phyloP scores from a whole-genome alignment of 805 yeast genomes.

The Spencermartinsiella europaea region DNA sequence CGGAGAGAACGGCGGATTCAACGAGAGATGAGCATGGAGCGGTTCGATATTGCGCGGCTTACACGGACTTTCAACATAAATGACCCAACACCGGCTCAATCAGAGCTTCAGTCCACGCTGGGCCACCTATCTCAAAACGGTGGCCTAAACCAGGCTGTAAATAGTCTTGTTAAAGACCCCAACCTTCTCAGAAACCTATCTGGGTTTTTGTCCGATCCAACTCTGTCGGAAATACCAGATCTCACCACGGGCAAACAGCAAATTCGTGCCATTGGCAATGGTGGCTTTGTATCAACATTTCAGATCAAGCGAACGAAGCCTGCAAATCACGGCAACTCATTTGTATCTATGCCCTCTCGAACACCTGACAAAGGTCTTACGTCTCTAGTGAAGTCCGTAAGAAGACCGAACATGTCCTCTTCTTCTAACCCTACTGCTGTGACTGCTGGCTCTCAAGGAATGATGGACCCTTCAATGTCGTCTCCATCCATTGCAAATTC shows the following conservation, averaged over 20 bases:
- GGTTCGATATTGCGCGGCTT: background rate
- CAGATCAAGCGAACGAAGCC: constrained; percentile 6
- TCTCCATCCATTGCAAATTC: background rate
- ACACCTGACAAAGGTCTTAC: constrained; percentile 11
- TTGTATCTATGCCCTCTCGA: constrained; percentile 8
- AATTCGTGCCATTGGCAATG: constrained; percentile 1
- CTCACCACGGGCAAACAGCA: background rate
- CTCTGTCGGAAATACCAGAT: background rate
- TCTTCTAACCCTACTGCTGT: background rate
- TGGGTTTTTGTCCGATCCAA: constrained; percentile 4
- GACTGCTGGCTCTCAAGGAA: background rate
- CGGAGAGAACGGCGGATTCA: constrained; percentile 57
- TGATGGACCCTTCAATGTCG: background rate
- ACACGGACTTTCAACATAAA: background rate
- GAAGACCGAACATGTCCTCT: background rate
- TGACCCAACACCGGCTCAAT: background rate
- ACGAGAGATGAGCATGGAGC: constrained; percentile 26
- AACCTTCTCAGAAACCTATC: constrained; percentile 15
- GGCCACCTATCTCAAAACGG: constrained; percentile 24
- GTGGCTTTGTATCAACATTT: constrained; percentile 13
- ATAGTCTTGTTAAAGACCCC: constrained; percentile 25
- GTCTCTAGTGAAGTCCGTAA: constrained; percentile 7
- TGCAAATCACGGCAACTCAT: background rate
- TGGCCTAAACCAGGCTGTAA: constrained; percentile 24
- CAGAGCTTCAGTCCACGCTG: constrained; percentile 16